Evolutionary conservation across 2,329 filamentous ascomycete species (phyloP).

Genomic region (Aspergillus ochraceoroseus): DNA sequence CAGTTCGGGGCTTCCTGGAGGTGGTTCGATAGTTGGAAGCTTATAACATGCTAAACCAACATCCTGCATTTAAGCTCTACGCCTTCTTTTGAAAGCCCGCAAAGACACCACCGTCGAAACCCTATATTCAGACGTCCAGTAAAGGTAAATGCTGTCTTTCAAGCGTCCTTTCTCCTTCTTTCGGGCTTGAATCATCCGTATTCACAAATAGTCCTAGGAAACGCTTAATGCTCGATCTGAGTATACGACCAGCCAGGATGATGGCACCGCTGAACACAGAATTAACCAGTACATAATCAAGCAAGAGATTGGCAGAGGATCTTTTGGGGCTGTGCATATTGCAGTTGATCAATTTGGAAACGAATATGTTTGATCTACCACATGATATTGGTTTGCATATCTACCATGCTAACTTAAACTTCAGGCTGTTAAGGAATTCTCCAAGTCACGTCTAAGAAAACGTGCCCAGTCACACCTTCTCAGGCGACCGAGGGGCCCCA

Average conservation of each 20-base stretch:
- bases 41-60: slow-evolving; percentile 14
- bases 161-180: not conserved
- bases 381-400: not conserved
- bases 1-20: no score
- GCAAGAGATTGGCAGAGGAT: slow-evolving; percentile 94
- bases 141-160: slow-evolving; percentile 48
- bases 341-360: slow-evolving; percentile 84
- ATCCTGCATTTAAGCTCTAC: slow-evolving; percentile 45
- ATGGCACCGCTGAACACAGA: slow-evolving; percentile 72
- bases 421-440: slow-evolving; percentile 95
- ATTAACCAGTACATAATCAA: slow-evolving; percentile 95
- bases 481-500: slow-evolving; percentile 54
- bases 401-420: slow-evolving; percentile 14
- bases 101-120: slow-evolving; percentile 60
- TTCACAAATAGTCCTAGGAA: slow-evolving; percentile 55
- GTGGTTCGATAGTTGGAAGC: not conserved
- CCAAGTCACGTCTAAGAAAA: slow-evolving; percentile 82
- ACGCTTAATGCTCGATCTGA: slow-evolving; percentile 85
- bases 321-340: slow-evolving; percentile 87
- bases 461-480: slow-evolving; percentile 86
- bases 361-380: slow-evolving; percentile 64
- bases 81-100: slow-evolving; percentile 58
- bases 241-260: slow-evolving; percentile 77
- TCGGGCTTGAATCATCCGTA: slow-evolving; percentile 4
- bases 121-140: slow-evolving; percentile 58